phyloP scores from a whole-genome alignment of 2,329 filamentous ascomycete genomes.

The Hymenoscyphus albidus region DNA sequence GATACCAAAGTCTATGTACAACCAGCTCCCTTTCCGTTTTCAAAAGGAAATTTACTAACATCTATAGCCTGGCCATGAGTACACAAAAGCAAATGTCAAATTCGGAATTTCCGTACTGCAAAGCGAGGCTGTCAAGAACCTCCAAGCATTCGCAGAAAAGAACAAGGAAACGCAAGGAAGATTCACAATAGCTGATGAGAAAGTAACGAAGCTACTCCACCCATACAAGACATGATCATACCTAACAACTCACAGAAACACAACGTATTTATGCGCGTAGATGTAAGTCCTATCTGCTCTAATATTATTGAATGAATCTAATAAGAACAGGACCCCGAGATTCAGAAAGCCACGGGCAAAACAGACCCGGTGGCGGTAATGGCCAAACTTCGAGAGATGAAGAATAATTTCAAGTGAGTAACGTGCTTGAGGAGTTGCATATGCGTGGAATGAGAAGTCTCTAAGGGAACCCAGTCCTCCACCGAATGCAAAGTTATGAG shows the following conservation, averaged over 20 bases:
- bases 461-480: constrained; percentile 15
- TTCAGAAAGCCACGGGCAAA: constrained; percentile 80
- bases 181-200: constrained; percentile 96
- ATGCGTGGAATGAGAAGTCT: background rate
- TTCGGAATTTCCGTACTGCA: constrained; percentile 76
- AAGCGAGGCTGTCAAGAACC: constrained; percentile 69
- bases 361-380: constrained; percentile 81
- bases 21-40: constrained; percentile 34
- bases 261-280: constrained; percentile 93
- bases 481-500: constrained; percentile 13
- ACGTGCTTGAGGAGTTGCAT: constrained; percentile 14
- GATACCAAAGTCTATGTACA: constrained; percentile 85
- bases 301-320: constrained; percentile 8
- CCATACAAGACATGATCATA: background rate
- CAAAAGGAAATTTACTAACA: constrained; percentile 9
- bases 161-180: constrained; percentile 90
- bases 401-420: constrained; percentile 55
- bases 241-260: constrained; percentile 58
- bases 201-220: constrained; percentile 53
- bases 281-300: constrained; percentile 48
- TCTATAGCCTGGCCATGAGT: constrained; percentile 83
- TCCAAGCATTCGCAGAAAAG: constrained; percentile 70
- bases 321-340: constrained; percentile 63
- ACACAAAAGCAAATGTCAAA: constrained; percentile 94
- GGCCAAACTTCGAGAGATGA: constrained; percentile 81